Conservation (phyloP, 176 grass and related monocot species). For the Typha latifolia region DNA sequence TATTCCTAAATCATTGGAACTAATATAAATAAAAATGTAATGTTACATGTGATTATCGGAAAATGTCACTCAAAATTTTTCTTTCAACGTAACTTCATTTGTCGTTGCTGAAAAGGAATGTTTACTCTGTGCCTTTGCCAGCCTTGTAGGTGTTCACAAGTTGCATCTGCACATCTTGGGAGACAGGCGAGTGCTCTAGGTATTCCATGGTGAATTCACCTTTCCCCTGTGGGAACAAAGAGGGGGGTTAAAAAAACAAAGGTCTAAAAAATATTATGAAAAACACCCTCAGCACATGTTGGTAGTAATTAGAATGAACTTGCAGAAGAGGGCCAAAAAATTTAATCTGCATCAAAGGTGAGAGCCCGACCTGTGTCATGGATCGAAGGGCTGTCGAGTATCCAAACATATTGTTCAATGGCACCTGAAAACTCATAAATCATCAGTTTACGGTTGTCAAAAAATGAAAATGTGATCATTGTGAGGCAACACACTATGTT, state of each 20-base stretch:
- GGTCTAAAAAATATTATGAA: conserved; percentile 2
- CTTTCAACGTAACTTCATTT: not conserved
- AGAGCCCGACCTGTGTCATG: conserved; percentile 63
- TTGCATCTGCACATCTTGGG: conserved; percentile 80
- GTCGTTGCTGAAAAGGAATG: not conserved
- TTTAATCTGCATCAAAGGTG: conserved; percentile 2
- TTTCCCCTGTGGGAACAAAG: conserved; percentile 53
- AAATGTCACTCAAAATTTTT: conserved; percentile 2
- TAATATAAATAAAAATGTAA: conserved; percentile 20
- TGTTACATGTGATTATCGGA: not conserved
- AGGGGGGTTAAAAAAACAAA: conserved; percentile 3
- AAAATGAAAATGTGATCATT: not conserved
- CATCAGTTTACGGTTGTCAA: not conserved
- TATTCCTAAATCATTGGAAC: not conserved
- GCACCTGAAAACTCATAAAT: conserved; percentile 53
- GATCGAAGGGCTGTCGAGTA: conserved; percentile 83
- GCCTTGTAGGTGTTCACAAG: conserved; percentile 67
- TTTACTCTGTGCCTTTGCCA: conserved; percentile 47
- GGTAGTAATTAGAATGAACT: not conserved
- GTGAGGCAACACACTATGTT: not conserved
- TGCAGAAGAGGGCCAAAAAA: not conserved
- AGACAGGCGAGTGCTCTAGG: conserved; percentile 68
- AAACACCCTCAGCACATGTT: not conserved
- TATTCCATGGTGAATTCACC: conserved; percentile 99
- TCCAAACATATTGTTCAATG: conserved; percentile 97